Evolutionary conservation across 768 basidiomycete species (phyloP), one percentile per base, ranked within the genome.

Genomic region (Clathrus columnatus): DNA sequence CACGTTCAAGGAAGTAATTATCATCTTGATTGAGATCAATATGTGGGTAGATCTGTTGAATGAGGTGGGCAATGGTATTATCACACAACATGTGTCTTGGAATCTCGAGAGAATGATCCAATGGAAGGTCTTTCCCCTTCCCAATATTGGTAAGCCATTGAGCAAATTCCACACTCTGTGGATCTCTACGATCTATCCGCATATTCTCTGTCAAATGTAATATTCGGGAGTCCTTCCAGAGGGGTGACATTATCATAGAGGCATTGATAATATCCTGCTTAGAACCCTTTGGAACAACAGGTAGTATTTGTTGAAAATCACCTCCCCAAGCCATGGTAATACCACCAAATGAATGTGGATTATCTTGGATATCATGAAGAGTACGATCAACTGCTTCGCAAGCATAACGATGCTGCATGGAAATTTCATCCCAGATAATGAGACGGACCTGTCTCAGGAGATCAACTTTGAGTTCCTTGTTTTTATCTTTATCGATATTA

Each of bases 231-330:
- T 44, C 42, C 4, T 32, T 21, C 76, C 78, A 80, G 0, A 80
- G 61, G 10, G 59, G 24, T 18, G 74, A 78, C 7, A 61, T 48
- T 18, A 62, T 64, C 0, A 78, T 59, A 4, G 64, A 65, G 1
- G 72, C 71, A 57, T 46, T 57, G 3, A 77, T 64, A 62, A 76
- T 74, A 8, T 75, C 65, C 32, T 64, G 63, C 32, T 69, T 51
- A 4, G 65, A 62, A 0, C 75, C 76, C 57, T 67, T 60, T 0
- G 53, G 61, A 7, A 80, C 63, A 0, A 80, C 72, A 41, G 76
- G 77, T 0, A 79, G 66, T 0, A 62, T 76, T 57, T 79, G 78
- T 5, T 67, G 67, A 50, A 74, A 79, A 60, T 80, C 76, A 1
- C 76, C 79, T 50, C 73, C 75, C 68, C 78, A 75, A 2, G 80